phyloP scores from a whole-genome alignment of 176 grass and related monocot species.

The Metroxylon sagu region DNA sequence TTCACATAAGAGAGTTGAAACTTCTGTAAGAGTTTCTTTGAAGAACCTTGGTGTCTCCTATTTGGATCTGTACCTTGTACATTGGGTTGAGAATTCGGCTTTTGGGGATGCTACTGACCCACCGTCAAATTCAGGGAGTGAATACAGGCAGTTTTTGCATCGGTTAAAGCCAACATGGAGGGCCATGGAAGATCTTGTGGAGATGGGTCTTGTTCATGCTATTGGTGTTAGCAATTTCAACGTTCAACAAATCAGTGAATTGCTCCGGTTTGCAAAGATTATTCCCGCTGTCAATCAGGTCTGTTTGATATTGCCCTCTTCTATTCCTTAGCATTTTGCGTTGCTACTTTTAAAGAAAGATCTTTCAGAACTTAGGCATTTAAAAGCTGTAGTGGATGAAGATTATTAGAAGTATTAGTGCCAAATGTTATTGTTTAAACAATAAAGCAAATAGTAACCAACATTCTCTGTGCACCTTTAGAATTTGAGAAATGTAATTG shows the following conservation, averaged over 20 bases:
- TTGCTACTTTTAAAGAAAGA: no score
- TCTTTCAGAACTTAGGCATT: no score
- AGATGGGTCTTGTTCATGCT: constrained; percentile 22
- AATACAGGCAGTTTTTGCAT: constrained; percentile 31
- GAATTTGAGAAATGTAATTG: no score
- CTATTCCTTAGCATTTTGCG: no score
- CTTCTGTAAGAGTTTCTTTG: constrained; percentile 31
- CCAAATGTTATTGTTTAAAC: no score
- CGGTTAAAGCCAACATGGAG: constrained; percentile 32
- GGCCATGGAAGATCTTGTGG: constrained; percentile 34
- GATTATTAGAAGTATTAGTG: no score
- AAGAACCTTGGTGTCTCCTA: constrained; percentile 34
- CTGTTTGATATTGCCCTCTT: not conserved
- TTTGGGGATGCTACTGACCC: constrained; percentile 39
- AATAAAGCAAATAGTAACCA: no score
- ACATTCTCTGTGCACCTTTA: no score
- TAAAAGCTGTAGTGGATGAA: no score
- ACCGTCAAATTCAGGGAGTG: constrained; percentile 20
- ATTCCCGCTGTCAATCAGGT: constrained; percentile 44
- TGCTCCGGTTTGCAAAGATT: constrained; percentile 35
- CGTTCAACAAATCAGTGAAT: constrained; percentile 30
- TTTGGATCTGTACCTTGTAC: constrained; percentile 41
- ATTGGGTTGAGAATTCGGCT: constrained; percentile 33
- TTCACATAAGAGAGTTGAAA: constrained; percentile 38
- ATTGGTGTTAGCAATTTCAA: constrained; percentile 47